These are phyloP conservation scores for Ottelia alismoides DNA, from an alignment of 106 monocot species.

Conservation along the genomic window DNA sequence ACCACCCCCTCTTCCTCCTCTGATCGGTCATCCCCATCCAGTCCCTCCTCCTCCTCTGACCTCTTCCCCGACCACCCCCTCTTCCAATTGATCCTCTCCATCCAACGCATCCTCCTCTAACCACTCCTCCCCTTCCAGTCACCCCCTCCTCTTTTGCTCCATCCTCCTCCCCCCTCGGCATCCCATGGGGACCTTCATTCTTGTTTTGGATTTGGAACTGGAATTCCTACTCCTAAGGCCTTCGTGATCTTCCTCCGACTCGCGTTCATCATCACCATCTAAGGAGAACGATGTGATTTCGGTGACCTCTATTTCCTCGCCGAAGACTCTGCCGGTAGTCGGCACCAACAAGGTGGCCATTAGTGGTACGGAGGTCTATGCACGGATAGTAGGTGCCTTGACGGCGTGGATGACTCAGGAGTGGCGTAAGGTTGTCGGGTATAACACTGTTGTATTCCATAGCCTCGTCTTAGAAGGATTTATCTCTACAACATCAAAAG, in stretches of 20 bases:
- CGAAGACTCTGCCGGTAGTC: too few relatives aligned
- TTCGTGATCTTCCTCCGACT: slow-evolving; percentile 39
- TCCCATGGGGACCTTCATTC: slow-evolving; percentile 23
- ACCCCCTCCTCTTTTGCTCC: too few relatives aligned
- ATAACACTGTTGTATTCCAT: slow-evolving; percentile 46
- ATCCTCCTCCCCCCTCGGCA: not conserved
- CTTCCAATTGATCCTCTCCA: too few relatives aligned
- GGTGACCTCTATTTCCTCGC: slow-evolving; percentile 61
- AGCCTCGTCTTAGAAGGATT: slow-evolving; percentile 34
- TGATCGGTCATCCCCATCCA: too few relatives aligned
- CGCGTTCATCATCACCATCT: slow-evolving; percentile 41
- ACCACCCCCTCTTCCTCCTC: too few relatives aligned
- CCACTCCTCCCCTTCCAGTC: too few relatives aligned
- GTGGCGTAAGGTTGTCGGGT: slow-evolving; percentile 46
- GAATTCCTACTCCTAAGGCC: slow-evolving; percentile 38
- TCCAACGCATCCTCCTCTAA: too few relatives aligned
- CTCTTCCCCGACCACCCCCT: too few relatives aligned
- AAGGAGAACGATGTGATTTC: slow-evolving; percentile 34
- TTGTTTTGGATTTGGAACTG: slow-evolving; percentile 24
- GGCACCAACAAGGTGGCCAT: not conserved
- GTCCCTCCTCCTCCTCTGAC: too few relatives aligned
- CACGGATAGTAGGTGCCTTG: slow-evolving; percentile 4
- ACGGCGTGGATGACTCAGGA: slow-evolving; percentile 45
- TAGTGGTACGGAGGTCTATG: slow-evolving; percentile 4
- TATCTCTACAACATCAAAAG: slow-evolving; percentile 30